Percentiles rank a stretch among this genome's conserved stretches.
phyloP scores from a whole-genome alignment of 2,329 filamentous ascomycete species.

The Diaporthe sp. region DNA sequence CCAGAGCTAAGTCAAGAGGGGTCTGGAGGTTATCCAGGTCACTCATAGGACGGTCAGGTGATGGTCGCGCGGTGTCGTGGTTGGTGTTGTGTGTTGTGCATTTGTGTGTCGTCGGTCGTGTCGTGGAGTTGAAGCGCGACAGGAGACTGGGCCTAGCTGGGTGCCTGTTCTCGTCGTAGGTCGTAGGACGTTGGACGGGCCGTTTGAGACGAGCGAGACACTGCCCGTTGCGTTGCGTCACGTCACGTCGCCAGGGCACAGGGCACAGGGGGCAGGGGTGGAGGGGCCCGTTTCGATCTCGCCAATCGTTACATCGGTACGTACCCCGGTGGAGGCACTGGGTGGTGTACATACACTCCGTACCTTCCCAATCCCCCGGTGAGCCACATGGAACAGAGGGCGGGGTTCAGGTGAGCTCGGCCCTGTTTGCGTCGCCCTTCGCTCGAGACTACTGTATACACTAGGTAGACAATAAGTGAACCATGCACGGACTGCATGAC shows the following conservation, averaged over 20 bases:
- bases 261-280: background rate
- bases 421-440: background rate
- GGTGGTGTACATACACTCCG: no score
- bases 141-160: background rate
- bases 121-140: background rate
- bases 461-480: no score
- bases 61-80: constrained; percentile 3
- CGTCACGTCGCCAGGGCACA: constrained; percentile 8
- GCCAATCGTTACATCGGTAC: constrained; percentile 30
- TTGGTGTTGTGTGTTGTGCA: constrained; percentile 2
- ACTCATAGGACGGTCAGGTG: constrained; percentile 7
- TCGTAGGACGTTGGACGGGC: background rate
- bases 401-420: constrained; percentile 4
- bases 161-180: background rate
- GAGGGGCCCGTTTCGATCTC: constrained; percentile 25
- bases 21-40: background rate
- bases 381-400: constrained; percentile 10
- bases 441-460: background rate
- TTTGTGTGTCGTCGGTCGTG: background rate
- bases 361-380: background rate
- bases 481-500: constrained; percentile 21
- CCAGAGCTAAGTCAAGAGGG: background rate
- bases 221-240: constrained; percentile 30
- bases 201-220: constrained; percentile 16
- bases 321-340: background rate